phyloP scores from a whole-genome alignment of 1,284 basidiomycete genomes.

The Xerocomus amazonicus region DNA sequence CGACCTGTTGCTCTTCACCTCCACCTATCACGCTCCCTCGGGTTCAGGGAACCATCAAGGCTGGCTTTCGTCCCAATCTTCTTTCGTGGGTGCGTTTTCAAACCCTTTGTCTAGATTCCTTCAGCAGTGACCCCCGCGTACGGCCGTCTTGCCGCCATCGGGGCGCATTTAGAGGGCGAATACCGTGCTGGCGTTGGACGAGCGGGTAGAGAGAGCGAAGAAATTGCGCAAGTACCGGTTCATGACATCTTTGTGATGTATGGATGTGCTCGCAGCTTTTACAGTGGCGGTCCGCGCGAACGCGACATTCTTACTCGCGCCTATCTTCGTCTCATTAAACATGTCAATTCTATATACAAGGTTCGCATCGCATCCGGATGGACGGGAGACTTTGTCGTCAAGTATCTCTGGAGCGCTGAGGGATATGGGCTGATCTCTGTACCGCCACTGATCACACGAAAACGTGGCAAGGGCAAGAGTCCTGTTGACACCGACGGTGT shows the following conservation, averaged over 20 bases:
- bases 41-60: slow-evolving; percentile 76
- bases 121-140: slow-evolving; percentile 93
- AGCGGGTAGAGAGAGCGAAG: slow-evolving; percentile 89
- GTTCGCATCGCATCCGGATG: slow-evolving; percentile 82
- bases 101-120: slow-evolving; percentile 51
- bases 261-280: slow-evolving; percentile 58
- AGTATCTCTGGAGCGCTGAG: slow-evolving; percentile 90
- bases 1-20: slow-evolving; percentile 91
- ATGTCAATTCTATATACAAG: slow-evolving; percentile 93
- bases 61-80: slow-evolving; percentile 1
- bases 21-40: slow-evolving; percentile 87
- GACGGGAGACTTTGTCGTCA: slow-evolving; percentile 94
- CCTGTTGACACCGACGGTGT: slow-evolving; percentile 27
- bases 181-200: slow-evolving; percentile 87
- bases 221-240: slow-evolving; percentile 70
- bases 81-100: neutral
- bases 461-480: slow-evolving; percentile 11
- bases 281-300: slow-evolving; percentile 86
- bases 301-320: slow-evolving; percentile 79
- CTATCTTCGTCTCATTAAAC: slow-evolving; percentile 80
- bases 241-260: slow-evolving; percentile 1
- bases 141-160: slow-evolving; percentile 85
- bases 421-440: slow-evolving; percentile 89
- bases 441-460: slow-evolving; percentile 69
- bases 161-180: slow-evolving; percentile 86